Evolutionary conservation across 225 moss, liverwort and hornwort species (phyloP).

Genomic region (Ulota crispa): DNA sequence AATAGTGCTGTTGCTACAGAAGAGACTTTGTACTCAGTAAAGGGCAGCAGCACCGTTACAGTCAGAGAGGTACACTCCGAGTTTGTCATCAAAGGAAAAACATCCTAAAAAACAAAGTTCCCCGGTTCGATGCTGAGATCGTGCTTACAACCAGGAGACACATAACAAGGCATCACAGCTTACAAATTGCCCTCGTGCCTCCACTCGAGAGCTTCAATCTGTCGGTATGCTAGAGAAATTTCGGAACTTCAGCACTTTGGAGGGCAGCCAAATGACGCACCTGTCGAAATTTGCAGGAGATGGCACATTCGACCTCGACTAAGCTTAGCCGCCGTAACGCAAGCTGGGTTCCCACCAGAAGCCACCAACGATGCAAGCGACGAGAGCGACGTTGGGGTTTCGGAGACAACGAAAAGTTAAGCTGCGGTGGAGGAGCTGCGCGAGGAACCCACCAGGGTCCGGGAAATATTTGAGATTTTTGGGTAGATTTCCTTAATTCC

Average conservation of each 20-base stretch:
- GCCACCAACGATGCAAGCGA: no score
- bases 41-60: neutral
- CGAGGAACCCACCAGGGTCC: no score
- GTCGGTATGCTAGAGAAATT: neutral
- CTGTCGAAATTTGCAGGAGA: neutral
- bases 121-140: no score
- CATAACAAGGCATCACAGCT: rapidly evolving
- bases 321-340: neutral
- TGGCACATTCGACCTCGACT: neutral
- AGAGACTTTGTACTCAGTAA: no score
- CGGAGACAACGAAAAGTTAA: no score
- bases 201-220: neutral
- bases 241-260: neutral
- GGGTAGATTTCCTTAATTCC: no score
- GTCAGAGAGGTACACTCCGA: neutral
- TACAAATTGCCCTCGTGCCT: neutral
- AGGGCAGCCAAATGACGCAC: neutral
- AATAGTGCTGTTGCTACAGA: no score
- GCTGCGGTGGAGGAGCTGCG: no score
- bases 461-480: no score
- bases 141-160: neutral
- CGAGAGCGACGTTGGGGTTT: no score
- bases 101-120: neutral
- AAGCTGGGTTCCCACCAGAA: neutral
- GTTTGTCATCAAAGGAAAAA: neutral